Percentiles rank a stretch among this genome's conserved stretches.
Conservation (phyloP, 2,329 filamentous ascomycete species). For the Sporothrix variecibatus region DNA sequence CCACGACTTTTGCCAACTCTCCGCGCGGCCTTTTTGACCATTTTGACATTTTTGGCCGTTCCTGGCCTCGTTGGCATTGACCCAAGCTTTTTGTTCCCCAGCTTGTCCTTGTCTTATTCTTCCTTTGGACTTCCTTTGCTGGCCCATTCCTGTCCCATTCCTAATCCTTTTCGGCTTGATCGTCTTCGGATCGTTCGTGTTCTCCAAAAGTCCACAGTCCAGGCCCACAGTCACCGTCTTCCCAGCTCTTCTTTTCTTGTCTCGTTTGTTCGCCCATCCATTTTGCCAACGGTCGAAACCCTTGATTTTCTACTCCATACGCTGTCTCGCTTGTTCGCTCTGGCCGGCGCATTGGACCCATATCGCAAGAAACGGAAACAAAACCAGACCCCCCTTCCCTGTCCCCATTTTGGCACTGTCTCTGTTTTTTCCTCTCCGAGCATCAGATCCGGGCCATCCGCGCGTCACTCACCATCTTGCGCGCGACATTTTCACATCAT, state of each 20-base stretch:
- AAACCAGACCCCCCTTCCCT: not conserved
- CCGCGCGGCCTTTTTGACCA: not conserved
- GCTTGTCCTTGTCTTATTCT: not conserved
- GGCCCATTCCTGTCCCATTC: not conserved
- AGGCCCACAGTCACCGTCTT: not conserved
- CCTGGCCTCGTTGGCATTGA: not conserved
- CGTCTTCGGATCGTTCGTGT: not conserved
- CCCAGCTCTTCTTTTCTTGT: not conserved
- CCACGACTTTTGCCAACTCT: not conserved
- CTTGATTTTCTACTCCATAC: not conserved
- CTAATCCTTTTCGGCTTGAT: not conserved
- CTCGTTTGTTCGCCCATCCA: not conserved
- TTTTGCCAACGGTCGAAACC: constrained; percentile 9
- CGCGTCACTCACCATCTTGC: constrained; percentile 7
- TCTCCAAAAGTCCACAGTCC: not conserved
- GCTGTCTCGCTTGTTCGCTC: constrained; percentile 1
- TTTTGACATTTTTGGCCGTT: not conserved
- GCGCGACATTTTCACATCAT: constrained; percentile 4
- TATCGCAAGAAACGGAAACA: constrained; percentile 8
- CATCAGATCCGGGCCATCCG: constrained; percentile 12
- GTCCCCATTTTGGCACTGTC: not conserved
- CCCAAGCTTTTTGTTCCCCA: constrained; percentile 15
- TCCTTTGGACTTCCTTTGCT: not conserved
- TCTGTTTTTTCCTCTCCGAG: not conserved
- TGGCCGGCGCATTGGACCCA: not conserved